phyloP scores from a whole-genome alignment of 805 yeast species.

The Suhomyces canberraensis region DNA sequence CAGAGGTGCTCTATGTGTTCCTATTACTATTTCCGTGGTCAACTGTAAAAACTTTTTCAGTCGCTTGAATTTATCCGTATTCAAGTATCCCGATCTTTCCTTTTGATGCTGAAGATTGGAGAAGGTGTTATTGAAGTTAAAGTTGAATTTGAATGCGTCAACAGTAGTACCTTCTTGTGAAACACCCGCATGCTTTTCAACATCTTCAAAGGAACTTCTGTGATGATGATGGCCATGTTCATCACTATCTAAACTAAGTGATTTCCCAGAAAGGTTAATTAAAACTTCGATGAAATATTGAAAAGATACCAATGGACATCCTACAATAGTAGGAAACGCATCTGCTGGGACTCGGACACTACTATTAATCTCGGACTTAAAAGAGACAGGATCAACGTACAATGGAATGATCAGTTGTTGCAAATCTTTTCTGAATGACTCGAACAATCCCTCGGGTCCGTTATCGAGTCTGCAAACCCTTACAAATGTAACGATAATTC shows the following conservation, averaged over 20 bases:
- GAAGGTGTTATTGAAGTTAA: conserved; percentile 13
- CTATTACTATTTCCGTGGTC: conserved; percentile 76
- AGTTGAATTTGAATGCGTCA: conserved; percentile 22
- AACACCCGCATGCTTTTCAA: neutral
- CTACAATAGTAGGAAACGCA: conserved; percentile 78
- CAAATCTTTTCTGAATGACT: conserved; percentile 79
- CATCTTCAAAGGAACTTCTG: neutral
- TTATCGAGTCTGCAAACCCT: conserved; percentile 67
- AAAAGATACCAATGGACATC: conserved; percentile 69
- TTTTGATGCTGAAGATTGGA: conserved; percentile 17
- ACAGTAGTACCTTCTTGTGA: neutral
- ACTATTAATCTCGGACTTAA: conserved; percentile 56
- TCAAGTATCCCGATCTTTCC: conserved; percentile 50
- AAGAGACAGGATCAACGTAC: conserved; percentile 66
- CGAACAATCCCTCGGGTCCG: conserved; percentile 57
- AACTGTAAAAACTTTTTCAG: conserved; percentile 76
- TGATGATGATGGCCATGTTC: conserved; percentile 3
- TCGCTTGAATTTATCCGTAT: conserved; percentile 76
- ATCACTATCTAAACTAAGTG: conserved; percentile 25
- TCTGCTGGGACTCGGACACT: conserved; percentile 76
- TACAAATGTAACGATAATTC: conserved; percentile 74
- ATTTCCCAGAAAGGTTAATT: conserved; percentile 71
- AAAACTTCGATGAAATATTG: conserved; percentile 83
- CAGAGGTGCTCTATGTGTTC: conserved; percentile 48
- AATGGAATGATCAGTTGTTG: conserved; percentile 75